Base-by-base conservation (phyloP, 768 basidiomycete genomes). In the Suillus clintonianus region DNA sequence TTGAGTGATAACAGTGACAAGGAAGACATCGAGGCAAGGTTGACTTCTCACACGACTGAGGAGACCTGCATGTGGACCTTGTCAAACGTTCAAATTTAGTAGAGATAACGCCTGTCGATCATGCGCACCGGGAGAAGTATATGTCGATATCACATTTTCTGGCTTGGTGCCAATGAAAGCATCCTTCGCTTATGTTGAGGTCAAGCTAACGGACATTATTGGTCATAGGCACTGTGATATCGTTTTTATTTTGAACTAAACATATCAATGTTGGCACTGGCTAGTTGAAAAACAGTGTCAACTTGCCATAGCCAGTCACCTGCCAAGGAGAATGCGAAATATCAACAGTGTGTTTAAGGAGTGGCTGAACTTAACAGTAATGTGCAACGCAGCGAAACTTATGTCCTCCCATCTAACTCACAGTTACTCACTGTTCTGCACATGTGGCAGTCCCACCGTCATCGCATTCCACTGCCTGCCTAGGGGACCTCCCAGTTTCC, bases 401-500 rank as follows among this genome's bases (percentile, higher is more conserved):
- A 45, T 22, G 11, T 47, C 9, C 22, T n/a, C 45, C 45, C 9
- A 10, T 45, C 43, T n/a, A 47, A 47, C 10, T 24, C n/a, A n/a
- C n/a, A n/a, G n/a, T n/a, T n/a, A n/a, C 5, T 15, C 45, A 22
- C n/a, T 22, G 45, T 47, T n/a, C 22, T 47, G 24, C 17, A 5
- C 47, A 2, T 24, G 22, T 22, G 22, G 47, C 22, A 22, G 22
- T 5, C 24, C 47, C 24, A 22, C 47, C 47, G 47, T 47, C 47
- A 13, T 24, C 10, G 47, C 13, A 47, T 27, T 27, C 4, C 27
- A 27, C 27, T 27, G 4, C 27, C 27, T 27, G 27, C 27, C 27
- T 27, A 4, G 27, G 27, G 27, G 0, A 94, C 81, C 0, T 76
- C 76, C 91, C 92, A 97, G 67, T 90, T 81, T 3, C 90, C 91